Evolutionary conservation across 768 basidiomycete species (phyloP), one percentile per base, ranked within the genome.

Genomic region (Paxillus ammoniavirescens): DNA sequence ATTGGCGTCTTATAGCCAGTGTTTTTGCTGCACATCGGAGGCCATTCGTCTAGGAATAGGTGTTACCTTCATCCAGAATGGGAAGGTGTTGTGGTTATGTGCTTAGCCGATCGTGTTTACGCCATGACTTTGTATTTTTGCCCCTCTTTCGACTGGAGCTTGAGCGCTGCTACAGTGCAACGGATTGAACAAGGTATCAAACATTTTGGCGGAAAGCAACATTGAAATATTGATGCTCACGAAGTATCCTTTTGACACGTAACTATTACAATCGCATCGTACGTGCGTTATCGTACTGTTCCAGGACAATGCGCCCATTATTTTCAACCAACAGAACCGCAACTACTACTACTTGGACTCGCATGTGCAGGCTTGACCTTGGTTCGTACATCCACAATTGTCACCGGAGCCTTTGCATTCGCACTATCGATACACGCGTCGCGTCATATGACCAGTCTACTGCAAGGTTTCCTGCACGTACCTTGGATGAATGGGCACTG

Each of bases 401-500:
- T 46, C 41, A 2, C 61, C 61, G 4, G 57, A 53, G 5, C 64
- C 65, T n/a, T 50, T 42, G 17, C 65, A 68, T 2, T 54, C 59
- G 36, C 65, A 66, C 65, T 66, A 43, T 15, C 3, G 26, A 10
- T 4, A 31, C 17, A 17, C 21, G 56, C 38, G 48, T 2, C 15
- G n/a, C 33, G 31, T 26, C 17, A 41, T 13, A 13, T 10, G 9
- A 12, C 26, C 9, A 15, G 23, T 5, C 9, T n/a, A 14, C 10
- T 3, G 1, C 8, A 38, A 35, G 8, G n/a, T 12, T 31, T 37
- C 23, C 23, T 23, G 9, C 12, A 23, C 45, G 14, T 40, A 64
- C 66, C 46, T 71, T 61, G 17, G 42, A 28, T 18, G 68, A 60
- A 40, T 64, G 62, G 8, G 63, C 51, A 45, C 62, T 66, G 36